These are phyloP conservation scores for Claviceps spartinae DNA, from an alignment of 2,329 filamentous ascomycete species.

Conservation along the genomic window DNA sequence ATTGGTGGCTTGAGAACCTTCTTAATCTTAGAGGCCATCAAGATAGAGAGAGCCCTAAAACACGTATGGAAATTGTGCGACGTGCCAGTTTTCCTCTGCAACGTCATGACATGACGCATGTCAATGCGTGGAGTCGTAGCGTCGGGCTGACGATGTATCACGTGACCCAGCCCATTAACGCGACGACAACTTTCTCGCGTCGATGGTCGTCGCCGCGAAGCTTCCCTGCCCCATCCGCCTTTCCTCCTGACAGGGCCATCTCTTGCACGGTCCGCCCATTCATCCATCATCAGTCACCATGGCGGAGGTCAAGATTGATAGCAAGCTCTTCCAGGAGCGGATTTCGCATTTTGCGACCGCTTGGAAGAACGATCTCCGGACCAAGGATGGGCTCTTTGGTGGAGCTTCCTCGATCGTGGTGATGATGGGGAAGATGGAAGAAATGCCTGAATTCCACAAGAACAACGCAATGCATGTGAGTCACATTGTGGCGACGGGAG, in stretches of 20 bases:
- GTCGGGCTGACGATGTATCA: slow-evolving; percentile 16
- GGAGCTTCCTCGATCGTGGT: slow-evolving; percentile 79
- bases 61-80: too few relatives aligned
- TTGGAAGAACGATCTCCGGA: slow-evolving; percentile 94
- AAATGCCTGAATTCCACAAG: slow-evolving; percentile 78
- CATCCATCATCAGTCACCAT: slow-evolving; percentile 31
- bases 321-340: slow-evolving; percentile 84
- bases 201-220: slow-evolving; percentile 18
- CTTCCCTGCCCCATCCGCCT: slow-evolving; percentile 11
- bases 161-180: slow-evolving; percentile 28
- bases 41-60: too few relatives aligned
- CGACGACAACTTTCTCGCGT: slow-evolving; percentile 24
- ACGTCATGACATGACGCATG: background rate
- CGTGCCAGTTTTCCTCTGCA: too few relatives aligned
- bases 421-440: slow-evolving; percentile 90
- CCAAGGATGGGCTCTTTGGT: slow-evolving; percentile 70
- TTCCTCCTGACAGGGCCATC: background rate
- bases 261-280: slow-evolving; percentile 15
- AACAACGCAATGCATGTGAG: slow-evolving; percentile 91
- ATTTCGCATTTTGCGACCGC: slow-evolving; percentile 72
- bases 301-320: slow-evolving; percentile 90
- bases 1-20: too few relatives aligned
- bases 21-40: too few relatives aligned
- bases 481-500: slow-evolving; percentile 1
- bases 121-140: background rate